Evolutionary conservation across 2,329 filamentous ascomycete species (phyloP).

Genomic region (Gnomoniopsis smithogilvyi): DNA sequence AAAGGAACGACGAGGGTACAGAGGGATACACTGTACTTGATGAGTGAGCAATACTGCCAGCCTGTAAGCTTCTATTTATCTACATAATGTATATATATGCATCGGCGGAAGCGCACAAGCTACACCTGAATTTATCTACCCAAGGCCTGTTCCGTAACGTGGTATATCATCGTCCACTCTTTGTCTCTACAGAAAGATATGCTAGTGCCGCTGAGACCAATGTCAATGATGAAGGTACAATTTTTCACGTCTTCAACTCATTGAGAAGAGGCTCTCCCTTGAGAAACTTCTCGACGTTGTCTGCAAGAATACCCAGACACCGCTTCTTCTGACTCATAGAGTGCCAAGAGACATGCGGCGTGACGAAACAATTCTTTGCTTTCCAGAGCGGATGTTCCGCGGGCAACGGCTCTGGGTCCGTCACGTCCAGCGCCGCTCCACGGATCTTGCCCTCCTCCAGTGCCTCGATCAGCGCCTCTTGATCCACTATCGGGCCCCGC

Average conservation of each 20-base stretch:
- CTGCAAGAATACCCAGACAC: conserved; percentile 23
- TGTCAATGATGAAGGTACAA: too few species aligned
- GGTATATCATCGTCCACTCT: too few species aligned
- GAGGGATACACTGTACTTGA: conserved; percentile 21
- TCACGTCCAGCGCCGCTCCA: conserved; percentile 68
- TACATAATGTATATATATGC: not conserved
- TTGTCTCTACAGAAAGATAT: too few species aligned
- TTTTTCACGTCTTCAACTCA: conserved; percentile 9
- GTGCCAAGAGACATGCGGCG: conserved; percentile 34
- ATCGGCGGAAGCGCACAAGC: not conserved
- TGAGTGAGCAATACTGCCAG: not conserved
- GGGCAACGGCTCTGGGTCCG: conserved; percentile 69
- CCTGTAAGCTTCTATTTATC: not conserved
- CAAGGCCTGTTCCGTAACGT: not conserved
- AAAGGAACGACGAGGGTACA: conserved; percentile 26
- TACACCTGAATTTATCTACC: not conserved
- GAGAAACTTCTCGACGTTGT: conserved; percentile 27
- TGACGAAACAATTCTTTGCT: conserved; percentile 59
- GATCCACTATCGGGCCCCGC: conserved; percentile 42
- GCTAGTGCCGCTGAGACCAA: too few species aligned
- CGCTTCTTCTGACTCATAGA: conserved; percentile 24
- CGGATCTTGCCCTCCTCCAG: conserved; percentile 36
- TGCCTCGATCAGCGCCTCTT: conserved; percentile 52
- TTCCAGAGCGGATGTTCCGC: conserved; percentile 63
- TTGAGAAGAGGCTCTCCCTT: conserved; percentile 26